Conservation (phyloP, 1,139 yeast genomes). For the Pichia sp. region DNA sequence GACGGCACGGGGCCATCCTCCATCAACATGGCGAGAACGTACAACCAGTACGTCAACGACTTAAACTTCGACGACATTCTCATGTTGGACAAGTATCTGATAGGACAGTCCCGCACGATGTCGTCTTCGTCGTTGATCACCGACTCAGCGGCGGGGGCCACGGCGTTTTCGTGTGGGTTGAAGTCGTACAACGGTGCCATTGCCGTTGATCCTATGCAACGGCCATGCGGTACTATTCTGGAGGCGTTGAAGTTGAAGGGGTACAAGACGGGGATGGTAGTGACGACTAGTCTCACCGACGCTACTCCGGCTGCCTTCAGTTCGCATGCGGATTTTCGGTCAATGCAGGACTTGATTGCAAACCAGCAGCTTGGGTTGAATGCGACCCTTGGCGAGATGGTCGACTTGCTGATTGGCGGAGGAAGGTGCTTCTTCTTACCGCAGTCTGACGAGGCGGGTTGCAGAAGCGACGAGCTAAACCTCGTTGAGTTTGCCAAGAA, state of each 20-base stretch:
- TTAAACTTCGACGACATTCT: constrained; percentile 51
- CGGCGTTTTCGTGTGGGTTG: constrained; percentile 76
- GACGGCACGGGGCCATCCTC: constrained; percentile 94
- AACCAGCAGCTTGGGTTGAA: constrained; percentile 71
- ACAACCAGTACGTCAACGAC: constrained; percentile 52
- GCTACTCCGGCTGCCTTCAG: constrained; percentile 91
- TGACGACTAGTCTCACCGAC: constrained; percentile 76
- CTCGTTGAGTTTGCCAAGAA: constrained; percentile 55
- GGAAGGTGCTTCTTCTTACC: constrained; percentile 78
- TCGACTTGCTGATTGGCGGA: constrained; percentile 82
- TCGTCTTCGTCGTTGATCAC: constrained; percentile 70
- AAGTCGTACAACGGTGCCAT: constrained; percentile 84
- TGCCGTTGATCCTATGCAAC: constrained; percentile 57
- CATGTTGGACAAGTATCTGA: constrained; percentile 57
- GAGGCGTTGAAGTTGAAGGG: constrained; percentile 81
- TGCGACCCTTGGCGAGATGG: constrained; percentile 59
- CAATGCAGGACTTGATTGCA: constrained; percentile 79
- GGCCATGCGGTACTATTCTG: constrained; percentile 75
- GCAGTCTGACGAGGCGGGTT: constrained; percentile 44
- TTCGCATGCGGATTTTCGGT: constrained; percentile 67
- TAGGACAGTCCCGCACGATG: constrained; percentile 77
- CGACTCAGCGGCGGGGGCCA: constrained; percentile 93
- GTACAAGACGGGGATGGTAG: constrained; percentile 77
- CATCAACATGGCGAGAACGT: constrained; percentile 67
- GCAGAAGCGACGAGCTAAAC: constrained; percentile 63